Percentiles rank a stretch among this genome's conserved stretches.
Conservation (phyloP, 2,329 filamentous ascomycete genomes). For the Fusarium graminum region DNA sequence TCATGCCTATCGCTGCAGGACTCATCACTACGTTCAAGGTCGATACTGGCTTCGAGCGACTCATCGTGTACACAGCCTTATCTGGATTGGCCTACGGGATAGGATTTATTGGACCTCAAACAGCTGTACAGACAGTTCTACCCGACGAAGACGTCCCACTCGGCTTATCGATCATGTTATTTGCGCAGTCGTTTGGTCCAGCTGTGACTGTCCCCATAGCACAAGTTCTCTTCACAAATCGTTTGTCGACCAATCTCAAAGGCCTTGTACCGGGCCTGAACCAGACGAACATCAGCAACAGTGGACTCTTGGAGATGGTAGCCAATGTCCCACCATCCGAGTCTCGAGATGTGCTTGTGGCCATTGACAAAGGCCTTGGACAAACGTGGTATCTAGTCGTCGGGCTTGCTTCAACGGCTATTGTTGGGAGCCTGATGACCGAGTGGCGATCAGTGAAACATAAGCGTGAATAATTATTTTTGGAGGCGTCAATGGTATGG, state of each 20-base stretch:
- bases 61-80: constrained; percentile 18
- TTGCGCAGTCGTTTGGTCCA: constrained; percentile 41
- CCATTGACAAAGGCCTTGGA: constrained; percentile 4
- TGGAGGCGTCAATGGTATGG: too few relatives aligned
- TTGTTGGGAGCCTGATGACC: constrained; percentile 23
- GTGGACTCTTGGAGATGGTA: constrained; percentile 11
- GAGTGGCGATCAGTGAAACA: constrained; percentile 32
- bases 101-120: constrained; percentile 30
- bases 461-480: not conserved
- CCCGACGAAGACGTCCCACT: constrained; percentile 30
- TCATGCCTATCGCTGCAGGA: constrained; percentile 18
- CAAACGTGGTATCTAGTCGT: constrained; percentile 30
- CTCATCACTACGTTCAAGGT: constrained; percentile 25
- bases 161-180: constrained; percentile 41
- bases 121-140: constrained; percentile 20
- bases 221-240: constrained; percentile 39
- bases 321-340: not conserved
- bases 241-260: constrained; percentile 20
- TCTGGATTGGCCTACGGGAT: constrained; percentile 28
- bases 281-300: not conserved
- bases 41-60: constrained; percentile 10
- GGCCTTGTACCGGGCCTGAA: not conserved
- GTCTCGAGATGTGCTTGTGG: not conserved
- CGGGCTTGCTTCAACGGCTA: constrained; percentile 19
- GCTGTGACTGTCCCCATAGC: constrained; percentile 34